Evolutionary conservation across 2,329 filamentous ascomycete genomes (phyloP).

Genomic region (Paradendryphiella salina): DNA sequence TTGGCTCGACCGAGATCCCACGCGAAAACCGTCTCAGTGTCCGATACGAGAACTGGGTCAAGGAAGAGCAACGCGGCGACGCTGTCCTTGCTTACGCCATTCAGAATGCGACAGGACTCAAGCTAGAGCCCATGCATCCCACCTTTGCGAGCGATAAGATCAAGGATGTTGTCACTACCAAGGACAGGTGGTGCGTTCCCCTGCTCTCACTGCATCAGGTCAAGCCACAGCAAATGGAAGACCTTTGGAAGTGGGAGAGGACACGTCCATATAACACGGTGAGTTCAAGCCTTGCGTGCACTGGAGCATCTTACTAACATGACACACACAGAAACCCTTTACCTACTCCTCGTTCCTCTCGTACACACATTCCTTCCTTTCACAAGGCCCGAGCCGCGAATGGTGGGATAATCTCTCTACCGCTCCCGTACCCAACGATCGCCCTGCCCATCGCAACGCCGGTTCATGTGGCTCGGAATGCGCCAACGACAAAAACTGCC

Average conservation of each 20-base stretch:
- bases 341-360: constrained; percentile 45
- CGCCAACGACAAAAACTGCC: constrained; percentile 37
- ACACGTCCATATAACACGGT: constrained; percentile 42
- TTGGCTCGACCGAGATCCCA: constrained; percentile 33
- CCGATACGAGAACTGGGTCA: constrained; percentile 39
- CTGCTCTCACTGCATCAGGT: constrained; percentile 48
- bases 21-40: constrained; percentile 37
- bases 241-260: constrained; percentile 55
- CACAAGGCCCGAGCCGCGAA: constrained; percentile 36
- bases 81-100: constrained; percentile 47
- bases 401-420: constrained; percentile 45
- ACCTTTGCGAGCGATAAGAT: constrained; percentile 53
- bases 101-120: constrained; percentile 41
- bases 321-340: constrained; percentile 39
- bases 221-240: constrained; percentile 53
- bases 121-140: constrained; percentile 45
- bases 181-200: constrained; percentile 50
- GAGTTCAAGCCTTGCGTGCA: constrained; percentile 5
- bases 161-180: constrained; percentile 50
- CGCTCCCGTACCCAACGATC: constrained; percentile 40
- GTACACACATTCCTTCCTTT: constrained; percentile 44
- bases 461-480: constrained; percentile 43
- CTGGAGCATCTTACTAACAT: constrained; percentile 4
- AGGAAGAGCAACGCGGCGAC: constrained; percentile 53
- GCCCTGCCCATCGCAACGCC: constrained; percentile 41